Conservation (phyloP, 2,329 filamentous ascomycete species). For the Pestalotiopsis sp. region DNA sequence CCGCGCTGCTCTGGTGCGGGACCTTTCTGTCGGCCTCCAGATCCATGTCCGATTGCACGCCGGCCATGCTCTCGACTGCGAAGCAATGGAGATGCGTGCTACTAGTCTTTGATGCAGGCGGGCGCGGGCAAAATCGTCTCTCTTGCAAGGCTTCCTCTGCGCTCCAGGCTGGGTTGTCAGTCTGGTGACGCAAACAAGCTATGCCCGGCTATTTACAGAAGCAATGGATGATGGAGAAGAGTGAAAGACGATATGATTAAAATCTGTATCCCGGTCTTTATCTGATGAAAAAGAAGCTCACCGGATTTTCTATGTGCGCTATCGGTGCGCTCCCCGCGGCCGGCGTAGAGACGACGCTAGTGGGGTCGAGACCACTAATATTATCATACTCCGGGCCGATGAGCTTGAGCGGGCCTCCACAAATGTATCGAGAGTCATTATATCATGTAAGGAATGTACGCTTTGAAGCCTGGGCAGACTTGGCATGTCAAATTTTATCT, state of each 20-base stretch:
- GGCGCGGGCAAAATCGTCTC: background rate
- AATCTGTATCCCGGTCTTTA: background rate
- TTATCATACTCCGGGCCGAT: background rate
- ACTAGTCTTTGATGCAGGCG: slow-evolving; percentile 41
- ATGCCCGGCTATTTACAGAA: background rate
- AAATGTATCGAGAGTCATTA: background rate
- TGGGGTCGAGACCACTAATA: background rate
- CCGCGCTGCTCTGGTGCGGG: slow-evolving; percentile 18
- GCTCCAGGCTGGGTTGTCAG: background rate
- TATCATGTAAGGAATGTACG: background rate
- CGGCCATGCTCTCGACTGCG: slow-evolving; percentile 48
- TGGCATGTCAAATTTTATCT: too few relatives aligned
- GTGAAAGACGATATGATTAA: background rate
- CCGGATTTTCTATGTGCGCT: background rate
- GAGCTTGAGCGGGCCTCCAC: background rate
- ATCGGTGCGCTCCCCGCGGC: background rate
- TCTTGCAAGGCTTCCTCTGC: background rate
- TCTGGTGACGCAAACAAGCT: background rate
- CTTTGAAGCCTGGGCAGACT: too few relatives aligned
- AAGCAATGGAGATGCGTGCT: slow-evolving; percentile 55
- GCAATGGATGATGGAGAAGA: background rate
- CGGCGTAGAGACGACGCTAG: background rate
- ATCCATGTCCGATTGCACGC: slow-evolving; percentile 20
- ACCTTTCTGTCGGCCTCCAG: slow-evolving; percentile 33
- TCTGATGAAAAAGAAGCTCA: background rate